Evolutionary conservation across 163 green algal genomes (phyloP).

Genomic region (Volvox carteri): DNA sequence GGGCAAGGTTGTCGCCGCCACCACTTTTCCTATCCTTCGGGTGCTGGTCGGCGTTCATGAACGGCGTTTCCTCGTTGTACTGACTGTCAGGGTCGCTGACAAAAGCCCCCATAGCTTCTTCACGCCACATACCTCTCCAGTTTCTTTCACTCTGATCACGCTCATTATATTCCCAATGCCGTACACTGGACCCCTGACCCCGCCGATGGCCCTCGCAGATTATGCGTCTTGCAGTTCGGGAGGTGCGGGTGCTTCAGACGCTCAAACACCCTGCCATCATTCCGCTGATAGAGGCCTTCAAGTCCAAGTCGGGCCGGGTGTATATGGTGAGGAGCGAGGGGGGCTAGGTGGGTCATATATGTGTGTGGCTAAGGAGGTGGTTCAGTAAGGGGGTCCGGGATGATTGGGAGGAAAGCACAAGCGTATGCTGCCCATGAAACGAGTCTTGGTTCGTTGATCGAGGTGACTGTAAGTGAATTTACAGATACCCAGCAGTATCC

Average conservation of each 20-base stretch:
- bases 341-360: not conserved
- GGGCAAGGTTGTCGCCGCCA: too few relatives aligned
- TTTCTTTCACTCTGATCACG: not conserved
- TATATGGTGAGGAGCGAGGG: constrained; percentile 52
- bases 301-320: constrained; percentile 52
- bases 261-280: constrained; percentile 55
- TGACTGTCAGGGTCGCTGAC: not conserved
- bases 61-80: not conserved
- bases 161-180: not conserved
- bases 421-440: too few relatives aligned
- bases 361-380: too few relatives aligned
- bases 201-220: constrained; percentile 29
- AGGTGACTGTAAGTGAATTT: not conserved
- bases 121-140: not conserved
- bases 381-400: too few relatives aligned
- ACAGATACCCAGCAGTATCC: too few relatives aligned
- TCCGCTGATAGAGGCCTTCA: constrained; percentile 56
- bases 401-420: too few relatives aligned
- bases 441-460: not conserved
- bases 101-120: not conserved
- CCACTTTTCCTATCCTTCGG: not conserved
- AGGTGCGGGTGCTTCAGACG: constrained; percentile 52
- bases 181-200: not conserved
- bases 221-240: constrained; percentile 55
- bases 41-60: not conserved